Percentiles rank a stretch among this genome's conserved stretches.
Conservation (phyloP, 1,284 basidiomycete species). For the Cryptococcus deneoformans region DNA sequence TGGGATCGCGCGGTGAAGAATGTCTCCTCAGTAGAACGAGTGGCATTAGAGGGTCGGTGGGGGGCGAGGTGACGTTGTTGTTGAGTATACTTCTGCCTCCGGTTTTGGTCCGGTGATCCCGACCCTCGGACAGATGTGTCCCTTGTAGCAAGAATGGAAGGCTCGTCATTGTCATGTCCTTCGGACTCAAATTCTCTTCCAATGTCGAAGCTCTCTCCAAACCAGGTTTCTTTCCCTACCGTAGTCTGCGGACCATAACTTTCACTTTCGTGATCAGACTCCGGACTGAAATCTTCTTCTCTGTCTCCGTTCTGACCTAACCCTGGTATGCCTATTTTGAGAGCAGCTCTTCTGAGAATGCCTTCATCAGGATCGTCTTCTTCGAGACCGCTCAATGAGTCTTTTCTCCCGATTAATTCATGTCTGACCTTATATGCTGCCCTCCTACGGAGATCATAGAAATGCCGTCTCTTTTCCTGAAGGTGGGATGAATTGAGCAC, state of each 20-base stretch:
- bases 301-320: slow-evolving; percentile 14
- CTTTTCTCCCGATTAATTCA: slow-evolving; percentile 2
- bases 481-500: slow-evolving; percentile 23
- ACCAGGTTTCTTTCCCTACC: slow-evolving; percentile 32
- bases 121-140: not conserved
- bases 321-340: slow-evolving; percentile 18
- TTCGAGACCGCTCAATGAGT: not conserved
- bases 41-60: slow-evolving; percentile 3
- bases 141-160: not conserved
- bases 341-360: slow-evolving; percentile 9
- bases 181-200: slow-evolving; percentile 34
- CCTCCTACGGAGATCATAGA: slow-evolving; percentile 17
- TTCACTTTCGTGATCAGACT: slow-evolving; percentile 8
- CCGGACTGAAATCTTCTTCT: slow-evolving; percentile 7
- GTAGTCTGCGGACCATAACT: slow-evolving; percentile 13
- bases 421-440: slow-evolving; percentile 9
- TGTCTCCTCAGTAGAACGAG: slow-evolving; percentile 29
- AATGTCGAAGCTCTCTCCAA: slow-evolving; percentile 45
- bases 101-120: not conserved
- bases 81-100: not conserved
- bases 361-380: not conserved
- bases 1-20: slow-evolving; percentile 40
- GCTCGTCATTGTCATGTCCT: not conserved
- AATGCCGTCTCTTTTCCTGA: slow-evolving; percentile 16
- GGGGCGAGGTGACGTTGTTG: not conserved